Base-by-base conservation (phyloP, 148 eudicot species). In the Rhododendron mucronatum region DNA sequence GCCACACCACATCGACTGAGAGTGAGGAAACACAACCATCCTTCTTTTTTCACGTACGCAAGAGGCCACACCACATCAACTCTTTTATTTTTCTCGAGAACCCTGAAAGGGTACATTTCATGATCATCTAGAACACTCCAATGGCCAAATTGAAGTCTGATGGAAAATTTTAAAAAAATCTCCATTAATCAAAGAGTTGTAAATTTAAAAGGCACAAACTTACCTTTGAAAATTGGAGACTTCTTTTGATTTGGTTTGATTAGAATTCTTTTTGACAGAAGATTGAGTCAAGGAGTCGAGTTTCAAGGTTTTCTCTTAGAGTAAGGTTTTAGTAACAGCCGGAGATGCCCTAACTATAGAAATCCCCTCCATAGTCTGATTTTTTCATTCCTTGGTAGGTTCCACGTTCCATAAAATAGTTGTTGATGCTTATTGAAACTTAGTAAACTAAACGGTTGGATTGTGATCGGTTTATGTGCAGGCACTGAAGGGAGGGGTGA, bases 401-500 rank as follows among this genome's bases (percentile, higher is more conserved):
- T 73, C 35, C 33, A 33, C 77, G 3, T 2, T 65, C 30, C 71
- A 23, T 65, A n/a, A n/a, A 2, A 26, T 23, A 65, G 71, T 65
- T 65, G 69, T 21, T 65, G 30, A n/a, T n/a, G 71, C n/a, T 65
- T 65, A 9, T 28, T 21, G 69, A 61, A 21, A 61, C 11, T 23
- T 23, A 15, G 4, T 74, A 33, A 74, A 8, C 53, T 78, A 78
- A 78, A 44, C 12, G 4, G 12, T 41, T 10, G 33, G 47, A 78
- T 78, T 78, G 71, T 65, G 71, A 23, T 65, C 0, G 75, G 37
- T 69, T 30, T 45, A 11, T 37, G 44, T 6, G 14, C 86, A 84
- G 86, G 86, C 86, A 1, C 50, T 84, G 71, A 84, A 84, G 73
- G 73, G 82, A 75, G 82, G 73, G 82, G 1, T 53, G n/a, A 84